A percentile compares a stretch with the other conserved stretches of the same genome.
These are phyloP conservation scores for Mycena alexandri DNA, from an alignment of 768 basidiomycete genomes.

Conservation along the genomic window DNA sequence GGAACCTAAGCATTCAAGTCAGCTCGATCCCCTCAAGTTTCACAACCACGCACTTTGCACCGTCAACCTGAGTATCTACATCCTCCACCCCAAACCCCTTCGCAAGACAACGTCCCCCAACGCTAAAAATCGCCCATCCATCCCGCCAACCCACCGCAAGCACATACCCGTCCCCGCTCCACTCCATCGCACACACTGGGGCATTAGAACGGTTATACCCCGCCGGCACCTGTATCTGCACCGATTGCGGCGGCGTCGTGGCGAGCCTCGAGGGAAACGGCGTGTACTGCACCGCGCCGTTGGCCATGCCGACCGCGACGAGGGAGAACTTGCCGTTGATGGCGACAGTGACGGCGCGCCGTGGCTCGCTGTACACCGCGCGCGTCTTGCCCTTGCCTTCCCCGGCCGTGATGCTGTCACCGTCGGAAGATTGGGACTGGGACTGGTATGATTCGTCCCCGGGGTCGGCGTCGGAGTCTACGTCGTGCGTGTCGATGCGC, in stretches of 20 bases:
- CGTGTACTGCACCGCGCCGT: slow-evolving; percentile 73
- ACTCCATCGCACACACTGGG: slow-evolving; percentile 77
- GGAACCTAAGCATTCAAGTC: slow-evolving; percentile 59
- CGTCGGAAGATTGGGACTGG: slow-evolving; percentile 19
- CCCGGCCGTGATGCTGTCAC: slow-evolving; percentile 18
- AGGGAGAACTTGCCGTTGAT: slow-evolving; percentile 87
- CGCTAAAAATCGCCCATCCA: slow-evolving; percentile 93
- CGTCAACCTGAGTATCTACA: slow-evolving; percentile 56
- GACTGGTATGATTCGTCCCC: slow-evolving; percentile 20
- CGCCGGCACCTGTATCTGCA: slow-evolving; percentile 73
- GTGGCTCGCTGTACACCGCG: slow-evolving; percentile 71
- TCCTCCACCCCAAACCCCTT: slow-evolving; percentile 82
- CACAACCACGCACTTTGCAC: slow-evolving; percentile 55
- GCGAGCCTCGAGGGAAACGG: slow-evolving; percentile 78
- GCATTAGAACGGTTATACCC: slow-evolving; percentile 71
- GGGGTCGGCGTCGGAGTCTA: slow-evolving; percentile 37
- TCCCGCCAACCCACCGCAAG: slow-evolving; percentile 92
- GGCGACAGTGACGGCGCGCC: slow-evolving; percentile 72
- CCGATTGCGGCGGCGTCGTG: slow-evolving; percentile 64
- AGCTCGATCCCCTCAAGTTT: slow-evolving; percentile 21
- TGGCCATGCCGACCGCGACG: slow-evolving; percentile 76
- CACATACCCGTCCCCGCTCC: slow-evolving; percentile 97
- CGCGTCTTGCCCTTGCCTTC: slow-evolving; percentile 36
- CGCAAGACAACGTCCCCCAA: slow-evolving; percentile 88
- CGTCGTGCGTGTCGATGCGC: slow-evolving; percentile 60